A percentile compares a stretch with the other conserved stretches of the same genome.
Conservation (phyloP, 257 asterid species). For the Verbena officinalis region DNA sequence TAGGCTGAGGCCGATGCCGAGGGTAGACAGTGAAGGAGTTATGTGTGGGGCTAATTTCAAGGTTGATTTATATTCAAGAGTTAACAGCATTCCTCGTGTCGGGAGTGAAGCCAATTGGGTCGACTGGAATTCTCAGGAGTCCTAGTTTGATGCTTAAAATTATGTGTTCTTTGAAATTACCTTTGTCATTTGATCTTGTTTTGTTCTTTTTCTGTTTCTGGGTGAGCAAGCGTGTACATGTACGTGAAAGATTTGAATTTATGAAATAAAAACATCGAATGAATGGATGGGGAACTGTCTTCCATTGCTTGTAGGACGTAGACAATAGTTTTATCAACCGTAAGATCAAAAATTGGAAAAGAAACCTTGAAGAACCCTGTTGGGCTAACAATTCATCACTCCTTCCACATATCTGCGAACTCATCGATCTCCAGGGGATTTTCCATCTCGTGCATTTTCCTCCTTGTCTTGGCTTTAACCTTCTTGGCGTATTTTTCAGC, state of each 20-base stretch:
- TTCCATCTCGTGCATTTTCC: conserved; percentile 82
- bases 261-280: not conserved
- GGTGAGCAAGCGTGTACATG: not conserved
- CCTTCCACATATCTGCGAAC: conserved; percentile 93
- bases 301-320: too few species aligned
- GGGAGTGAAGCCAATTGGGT: conserved; percentile 84
- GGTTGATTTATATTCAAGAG: conserved; percentile 67
- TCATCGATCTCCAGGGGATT: conserved; percentile 84
- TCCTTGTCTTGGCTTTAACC: conserved; percentile 88
- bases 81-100: conserved; percentile 84
- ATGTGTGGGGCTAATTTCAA: conserved; percentile 84
- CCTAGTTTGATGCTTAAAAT: not conserved
- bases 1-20: conserved; percentile 73
- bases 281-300: too few species aligned
- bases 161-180: too few species aligned
- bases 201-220: not conserved
- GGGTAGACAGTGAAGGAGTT: conserved; percentile 86
- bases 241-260: not conserved
- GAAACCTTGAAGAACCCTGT: too few species aligned
- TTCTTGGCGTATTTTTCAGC: conserved; percentile 92
- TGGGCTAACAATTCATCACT: too few species aligned
- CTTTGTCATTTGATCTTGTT: not conserved
- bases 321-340: too few species aligned
- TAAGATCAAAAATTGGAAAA: too few species aligned
- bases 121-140: conserved; percentile 43